Evolutionary conservation across 306 rosid genomes (phyloP).

Genomic region (Quercus wislizeni): DNA sequence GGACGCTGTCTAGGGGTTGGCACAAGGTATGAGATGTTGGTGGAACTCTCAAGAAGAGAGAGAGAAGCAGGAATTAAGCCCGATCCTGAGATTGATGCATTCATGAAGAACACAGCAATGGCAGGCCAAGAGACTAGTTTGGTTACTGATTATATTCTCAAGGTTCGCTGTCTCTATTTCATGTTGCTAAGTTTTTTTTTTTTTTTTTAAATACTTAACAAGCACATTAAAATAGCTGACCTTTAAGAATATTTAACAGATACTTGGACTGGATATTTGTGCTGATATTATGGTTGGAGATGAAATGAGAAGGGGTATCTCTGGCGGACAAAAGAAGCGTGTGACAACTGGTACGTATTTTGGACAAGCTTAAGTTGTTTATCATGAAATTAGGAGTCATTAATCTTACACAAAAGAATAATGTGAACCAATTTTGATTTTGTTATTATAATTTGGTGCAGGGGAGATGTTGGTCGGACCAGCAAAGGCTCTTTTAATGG

Average conservation of each 20-base stretch:
- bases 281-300: constrained; percentile 53
- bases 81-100: constrained; percentile 69
- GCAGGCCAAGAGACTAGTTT: constrained; percentile 58
- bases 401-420: neutral
- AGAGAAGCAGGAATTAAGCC: constrained; percentile 66
- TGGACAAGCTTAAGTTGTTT: neutral
- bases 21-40: constrained; percentile 58
- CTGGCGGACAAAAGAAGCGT: constrained; percentile 66
- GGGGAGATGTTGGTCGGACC: constrained; percentile 97
- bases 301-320: constrained; percentile 58
- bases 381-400: neutral
- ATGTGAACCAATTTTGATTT: neutral
- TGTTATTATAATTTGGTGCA: constrained; percentile 27
- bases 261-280: constrained; percentile 61
- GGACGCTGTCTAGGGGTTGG: constrained; percentile 77
- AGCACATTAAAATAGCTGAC: neutral
- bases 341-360: constrained; percentile 47
- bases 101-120: constrained; percentile 66
- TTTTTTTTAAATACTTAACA: neutral
- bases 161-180: constrained; percentile 16
- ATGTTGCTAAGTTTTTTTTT: neutral
- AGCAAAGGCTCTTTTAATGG: constrained; percentile 78
- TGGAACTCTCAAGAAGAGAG: constrained; percentile 66
- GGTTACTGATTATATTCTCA: constrained; percentile 61
- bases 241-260: constrained; percentile 15